Evolutionary conservation across 257 asterid genomes (phyloP).

Genomic region (Ocimum tenuiflorum): DNA sequence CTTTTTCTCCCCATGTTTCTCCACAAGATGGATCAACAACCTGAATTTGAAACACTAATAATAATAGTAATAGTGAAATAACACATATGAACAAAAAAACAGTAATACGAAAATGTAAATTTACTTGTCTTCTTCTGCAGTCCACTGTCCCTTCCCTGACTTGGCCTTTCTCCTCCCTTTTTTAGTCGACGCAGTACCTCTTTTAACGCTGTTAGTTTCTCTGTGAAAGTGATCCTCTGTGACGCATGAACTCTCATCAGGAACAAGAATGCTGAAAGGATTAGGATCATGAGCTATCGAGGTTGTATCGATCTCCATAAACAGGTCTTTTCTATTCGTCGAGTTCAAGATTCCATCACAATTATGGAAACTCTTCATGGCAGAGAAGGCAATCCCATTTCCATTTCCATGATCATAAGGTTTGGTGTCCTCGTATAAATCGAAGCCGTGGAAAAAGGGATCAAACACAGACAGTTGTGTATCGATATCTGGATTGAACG

Average conservation of each 20-base stretch:
- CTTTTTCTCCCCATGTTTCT: slow-evolving; percentile 66
- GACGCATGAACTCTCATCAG: slow-evolving; percentile 56
- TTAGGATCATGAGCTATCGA: slow-evolving; percentile 9
- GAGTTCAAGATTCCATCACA: slow-evolving; percentile 22
- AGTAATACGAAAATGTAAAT: neutral
- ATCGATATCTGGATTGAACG: slow-evolving; percentile 29
- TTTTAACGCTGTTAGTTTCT: neutral
- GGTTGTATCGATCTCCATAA: slow-evolving; percentile 22
- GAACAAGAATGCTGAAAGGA: slow-evolving; percentile 27
- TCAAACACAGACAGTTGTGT: slow-evolving; percentile 32
- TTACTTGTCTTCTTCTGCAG: slow-evolving; percentile 50
- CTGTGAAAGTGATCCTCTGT: slow-evolving; percentile 31
- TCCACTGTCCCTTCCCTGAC: slow-evolving; percentile 81
- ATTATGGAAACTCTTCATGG: slow-evolving; percentile 22
- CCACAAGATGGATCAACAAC: slow-evolving; percentile 54
- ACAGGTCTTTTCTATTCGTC: slow-evolving; percentile 18
- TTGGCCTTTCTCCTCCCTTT: slow-evolving; percentile 31
- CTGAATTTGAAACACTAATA: too few relatives aligned
- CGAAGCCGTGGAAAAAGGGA: slow-evolving; percentile 33
- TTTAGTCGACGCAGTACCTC: neutral
- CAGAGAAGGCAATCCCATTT: slow-evolving; percentile 2
- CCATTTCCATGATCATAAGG: slow-evolving; percentile 24
- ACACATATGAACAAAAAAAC: neutral
- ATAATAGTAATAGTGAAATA: too few relatives aligned
- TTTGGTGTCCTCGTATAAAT: slow-evolving; percentile 24